These are phyloP conservation scores for Hemileia vastatrix DNA, from an alignment of 1,284 basidiomycete genomes.

Conservation along the genomic window DNA sequence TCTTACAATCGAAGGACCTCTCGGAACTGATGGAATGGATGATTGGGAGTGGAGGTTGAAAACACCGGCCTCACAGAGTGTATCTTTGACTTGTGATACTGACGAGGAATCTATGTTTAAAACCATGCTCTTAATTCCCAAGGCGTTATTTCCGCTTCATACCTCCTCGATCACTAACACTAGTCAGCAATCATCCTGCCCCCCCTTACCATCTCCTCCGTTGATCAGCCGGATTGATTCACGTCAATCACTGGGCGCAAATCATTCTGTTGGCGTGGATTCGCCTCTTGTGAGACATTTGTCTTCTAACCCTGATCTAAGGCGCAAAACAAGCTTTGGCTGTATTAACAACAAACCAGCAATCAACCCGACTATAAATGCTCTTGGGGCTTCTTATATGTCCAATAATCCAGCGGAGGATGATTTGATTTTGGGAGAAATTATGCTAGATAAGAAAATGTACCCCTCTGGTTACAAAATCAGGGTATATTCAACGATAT, in stretches of 20 bases:
- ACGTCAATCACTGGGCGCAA: too few relatives aligned
- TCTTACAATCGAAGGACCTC: slow-evolving; percentile 34
- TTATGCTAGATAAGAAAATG: slow-evolving; percentile 64
- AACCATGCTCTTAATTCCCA: slow-evolving; percentile 9
- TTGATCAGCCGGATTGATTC: not conserved
- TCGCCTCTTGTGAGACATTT: slow-evolving; percentile 11
- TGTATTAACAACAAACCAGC: slow-evolving; percentile 30
- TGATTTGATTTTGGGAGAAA: slow-evolving; percentile 60
- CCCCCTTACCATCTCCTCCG: not conserved
- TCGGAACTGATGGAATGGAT: slow-evolving; percentile 21
- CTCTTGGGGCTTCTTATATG: too few relatives aligned
- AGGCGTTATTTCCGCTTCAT: not conserved
- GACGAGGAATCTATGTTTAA: slow-evolving; percentile 2
- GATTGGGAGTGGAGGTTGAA: slow-evolving; percentile 24
- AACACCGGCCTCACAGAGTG: not conserved
- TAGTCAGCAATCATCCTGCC: slow-evolving; percentile 9
- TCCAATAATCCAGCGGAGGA: slow-evolving; percentile 35
- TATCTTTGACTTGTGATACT: slow-evolving; percentile 6
- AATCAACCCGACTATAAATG: slow-evolving; percentile 38
- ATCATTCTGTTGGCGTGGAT: not conserved
- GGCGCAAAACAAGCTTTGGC: slow-evolving; percentile 34
- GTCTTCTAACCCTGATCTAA: slow-evolving; percentile 29
- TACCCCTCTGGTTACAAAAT: slow-evolving; percentile 63
- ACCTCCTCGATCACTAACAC: not conserved
- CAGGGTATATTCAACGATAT: slow-evolving; percentile 45